Base-by-base conservation (phyloP, 208 protist species). In the Trypanosoma avium region DNA sequence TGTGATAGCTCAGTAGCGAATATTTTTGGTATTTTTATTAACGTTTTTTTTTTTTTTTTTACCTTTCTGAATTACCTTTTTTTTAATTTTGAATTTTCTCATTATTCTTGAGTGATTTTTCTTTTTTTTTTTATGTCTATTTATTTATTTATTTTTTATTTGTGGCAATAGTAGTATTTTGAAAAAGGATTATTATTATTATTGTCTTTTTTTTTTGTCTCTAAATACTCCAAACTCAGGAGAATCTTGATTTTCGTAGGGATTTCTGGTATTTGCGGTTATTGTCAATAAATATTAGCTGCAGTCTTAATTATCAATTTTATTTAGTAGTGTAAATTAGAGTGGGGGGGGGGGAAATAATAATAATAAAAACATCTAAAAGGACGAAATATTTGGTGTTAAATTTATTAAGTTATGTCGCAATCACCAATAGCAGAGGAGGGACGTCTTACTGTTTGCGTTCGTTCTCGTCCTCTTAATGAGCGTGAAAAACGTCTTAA, bases 371-470 rank as follows among this genome's bases (percentile, higher is more conserved):
- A n/a, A n/a, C n/a, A n/a, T n/a, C n/a, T n/a, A n/a, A n/a, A n/a
- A 21, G 21, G 43, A 27, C 26, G 60, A 26, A 17, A 43, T 5
- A 22, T 13, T 22, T 45, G 10, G 24, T 4, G 35, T 62, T 61
- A n/a, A n/a, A n/a, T n/a, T n/a, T n/a, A 19, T n/a, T 33, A 5
- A 10, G 22, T 12, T n/a, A 73, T 73, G 67, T 19, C 59, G 8
- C 8, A 24, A 13, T 17, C 27, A 13, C 30, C 10, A 12, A 33
- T 71, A n/a, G 26, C 73, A 52, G 88, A 91, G 61, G 85, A 91
- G 27, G 77, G 77, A 22, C 74, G 75, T 46, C 79, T 94, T 47
- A 92, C 82, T 5, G 88, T 94, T 36, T 85, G 84, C 63, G 85
- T 94, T 13, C 84, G 88, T 10, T 66, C 82, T 22, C 77, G 88